phyloP scores from a whole-genome alignment of 805 yeast species.

The Spathaspora girioi region DNA sequence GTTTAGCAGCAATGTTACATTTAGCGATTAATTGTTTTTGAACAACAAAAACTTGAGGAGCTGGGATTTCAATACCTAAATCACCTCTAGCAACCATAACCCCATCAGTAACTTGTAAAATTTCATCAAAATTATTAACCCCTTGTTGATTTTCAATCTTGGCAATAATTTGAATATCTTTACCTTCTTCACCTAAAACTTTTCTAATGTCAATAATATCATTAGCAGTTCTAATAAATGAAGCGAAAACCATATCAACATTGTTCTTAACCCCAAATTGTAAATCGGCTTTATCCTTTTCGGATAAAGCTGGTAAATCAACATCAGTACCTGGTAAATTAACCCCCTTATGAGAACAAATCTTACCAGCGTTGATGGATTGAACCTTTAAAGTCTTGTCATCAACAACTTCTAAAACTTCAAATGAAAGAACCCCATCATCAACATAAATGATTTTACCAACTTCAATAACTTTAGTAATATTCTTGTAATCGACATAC shows the following conservation, averaged over 20 bases:
- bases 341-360: constrained; percentile 98
- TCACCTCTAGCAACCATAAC: constrained; percentile 99
- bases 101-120: constrained; percentile 93
- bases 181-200: constrained; percentile 96
- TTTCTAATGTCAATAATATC: constrained; percentile 88
- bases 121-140: constrained; percentile 98
- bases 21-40: constrained; percentile 99
- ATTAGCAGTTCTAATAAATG: constrained; percentile 92
- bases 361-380: constrained; percentile 91
- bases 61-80: constrained; percentile 98
- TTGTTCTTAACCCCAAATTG: constrained; percentile 94
- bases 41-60: constrained; percentile 96
- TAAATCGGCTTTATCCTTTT: constrained; percentile 92
- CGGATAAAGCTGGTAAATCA: constrained; percentile 95
- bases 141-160: constrained; percentile 99
- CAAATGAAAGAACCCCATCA: constrained; percentile 96
- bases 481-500: constrained; percentile 94
- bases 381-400: constrained; percentile 77
- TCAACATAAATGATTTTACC: constrained; percentile 94
- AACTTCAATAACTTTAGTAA: constrained; percentile 83
- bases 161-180: constrained; percentile 91
- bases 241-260: constrained; percentile 98
- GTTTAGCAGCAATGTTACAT: constrained; percentile 99
- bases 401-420: constrained; percentile 81
- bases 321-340: constrained; percentile 99